These are phyloP conservation scores for Fusarium algeriense DNA, from an alignment of 2,329 filamentous ascomycete species.

Conservation along the genomic window DNA sequence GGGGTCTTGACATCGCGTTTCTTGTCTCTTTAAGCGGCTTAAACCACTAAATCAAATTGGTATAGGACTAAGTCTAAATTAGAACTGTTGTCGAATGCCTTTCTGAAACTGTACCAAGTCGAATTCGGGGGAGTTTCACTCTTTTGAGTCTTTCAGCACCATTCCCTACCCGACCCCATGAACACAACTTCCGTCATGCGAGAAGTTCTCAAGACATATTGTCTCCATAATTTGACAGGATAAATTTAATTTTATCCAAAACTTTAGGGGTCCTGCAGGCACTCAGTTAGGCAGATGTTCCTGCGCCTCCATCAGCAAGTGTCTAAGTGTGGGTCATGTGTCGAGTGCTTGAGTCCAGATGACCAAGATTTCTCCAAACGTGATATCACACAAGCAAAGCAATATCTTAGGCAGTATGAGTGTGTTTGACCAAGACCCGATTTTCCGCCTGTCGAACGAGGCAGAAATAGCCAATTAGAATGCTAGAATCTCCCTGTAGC, in stretches of 20 bases:
- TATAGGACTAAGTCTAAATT: not conserved
- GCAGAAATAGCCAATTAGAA: no score
- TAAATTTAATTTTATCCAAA: not conserved
- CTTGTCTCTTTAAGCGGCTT: not conserved
- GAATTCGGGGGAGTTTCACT: slow-evolving; percentile 10
- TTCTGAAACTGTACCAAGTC: slow-evolving; percentile 6
- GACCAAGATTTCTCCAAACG: slow-evolving; percentile 20
- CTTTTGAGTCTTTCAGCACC: slow-evolving; percentile 33
- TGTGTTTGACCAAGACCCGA: no score
- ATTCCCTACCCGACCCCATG: slow-evolving; percentile 31
- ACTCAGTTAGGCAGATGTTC: slow-evolving; percentile 42
- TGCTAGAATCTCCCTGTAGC: no score
- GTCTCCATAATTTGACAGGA: slow-evolving; percentile 17
- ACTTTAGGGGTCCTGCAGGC: slow-evolving; percentile 4
- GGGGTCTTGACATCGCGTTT: slow-evolving; percentile 34
- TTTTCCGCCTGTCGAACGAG: no score
- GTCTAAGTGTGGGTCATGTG: slow-evolving; percentile 43
- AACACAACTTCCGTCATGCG: slow-evolving; percentile 41
- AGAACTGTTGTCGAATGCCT: not conserved
- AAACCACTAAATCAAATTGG: not conserved
- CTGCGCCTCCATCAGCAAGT: slow-evolving; percentile 40
- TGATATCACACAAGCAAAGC: no score
- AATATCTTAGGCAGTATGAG: no score
- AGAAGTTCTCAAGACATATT: slow-evolving; percentile 23
- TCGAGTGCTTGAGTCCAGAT: slow-evolving; percentile 25